Evolutionary conservation across 2,329 filamentous ascomycete genomes (phyloP).

Genomic region (Triangularia setosa): DNA sequence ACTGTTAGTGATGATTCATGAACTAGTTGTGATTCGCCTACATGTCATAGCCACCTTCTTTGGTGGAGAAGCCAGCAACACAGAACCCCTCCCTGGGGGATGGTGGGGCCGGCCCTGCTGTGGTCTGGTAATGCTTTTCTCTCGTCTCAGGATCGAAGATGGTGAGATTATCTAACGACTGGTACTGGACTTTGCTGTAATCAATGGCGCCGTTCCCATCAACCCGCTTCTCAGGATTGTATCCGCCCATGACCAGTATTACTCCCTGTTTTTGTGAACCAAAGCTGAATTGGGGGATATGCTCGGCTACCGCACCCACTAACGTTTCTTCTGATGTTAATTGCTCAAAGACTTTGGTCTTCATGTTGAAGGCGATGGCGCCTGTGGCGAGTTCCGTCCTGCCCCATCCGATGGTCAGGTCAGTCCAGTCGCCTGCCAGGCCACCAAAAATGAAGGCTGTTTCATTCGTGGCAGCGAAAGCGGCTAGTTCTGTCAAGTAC

Average conservation of each 20-base stretch:
- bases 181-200: background rate
- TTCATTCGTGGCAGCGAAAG: constrained; percentile 5
- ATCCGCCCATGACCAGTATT: constrained; percentile 19
- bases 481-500: constrained; percentile 9
- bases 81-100: constrained; percentile 10
- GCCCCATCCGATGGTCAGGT: background rate
- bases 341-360: constrained; percentile 16
- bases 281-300: constrained; percentile 13
- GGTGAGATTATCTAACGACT: constrained; percentile 13
- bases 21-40: constrained; percentile 1
- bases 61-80: constrained; percentile 6
- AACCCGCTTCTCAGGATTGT: background rate
- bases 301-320: constrained; percentile 12
- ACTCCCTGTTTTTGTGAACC: constrained; percentile 11
- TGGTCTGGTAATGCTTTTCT: constrained; percentile 11
- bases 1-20: background rate
- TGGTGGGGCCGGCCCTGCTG: constrained; percentile 14
- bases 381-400: constrained; percentile 12
- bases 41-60: constrained; percentile 21
- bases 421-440: constrained; percentile 15
- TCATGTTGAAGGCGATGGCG: constrained; percentile 20
- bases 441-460: constrained; percentile 18
- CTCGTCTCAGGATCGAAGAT: constrained; percentile 22
- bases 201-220: background rate
- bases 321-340: constrained; percentile 7